Conservation (phyloP, 2,329 filamentous ascomycete genomes). For the Ceratocystis diversiconidia region DNA sequence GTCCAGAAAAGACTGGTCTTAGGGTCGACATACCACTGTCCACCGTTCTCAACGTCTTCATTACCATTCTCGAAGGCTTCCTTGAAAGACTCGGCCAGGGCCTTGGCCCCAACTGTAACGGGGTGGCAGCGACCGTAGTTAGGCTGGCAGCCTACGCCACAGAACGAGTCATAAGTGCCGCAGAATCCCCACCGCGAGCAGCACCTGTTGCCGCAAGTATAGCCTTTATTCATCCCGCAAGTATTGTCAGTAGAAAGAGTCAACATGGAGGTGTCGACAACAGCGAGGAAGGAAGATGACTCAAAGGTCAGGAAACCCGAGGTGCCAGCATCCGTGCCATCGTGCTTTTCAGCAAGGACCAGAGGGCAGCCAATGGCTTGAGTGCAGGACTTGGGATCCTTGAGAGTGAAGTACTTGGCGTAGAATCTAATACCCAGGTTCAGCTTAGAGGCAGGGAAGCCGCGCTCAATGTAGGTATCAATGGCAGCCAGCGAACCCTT, state of each 20-base stretch:
- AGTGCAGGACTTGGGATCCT: conserved; percentile 27
- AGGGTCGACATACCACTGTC: conserved; percentile 54
- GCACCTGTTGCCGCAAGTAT: too few relatives aligned
- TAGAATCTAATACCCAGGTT: conserved; percentile 55
- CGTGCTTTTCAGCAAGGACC: conserved; percentile 32
- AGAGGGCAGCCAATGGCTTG: conserved; percentile 40
- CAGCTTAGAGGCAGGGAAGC: conserved; percentile 36
- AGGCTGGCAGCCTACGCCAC: too few relatives aligned
- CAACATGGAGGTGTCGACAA: neutral
- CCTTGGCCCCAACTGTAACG: too few relatives aligned
- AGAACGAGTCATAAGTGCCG: too few relatives aligned
- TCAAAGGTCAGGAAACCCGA: neutral
- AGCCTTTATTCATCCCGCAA: too few relatives aligned
- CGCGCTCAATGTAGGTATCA: conserved; percentile 43
- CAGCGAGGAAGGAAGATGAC: neutral
- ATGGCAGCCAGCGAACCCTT: conserved; percentile 39
- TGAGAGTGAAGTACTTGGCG: conserved; percentile 47
- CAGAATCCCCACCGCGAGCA: too few relatives aligned
- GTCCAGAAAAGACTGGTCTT: conserved; percentile 53
- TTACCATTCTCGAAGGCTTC: conserved; percentile 37
- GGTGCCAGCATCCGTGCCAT: neutral
- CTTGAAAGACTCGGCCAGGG: conserved; percentile 34
- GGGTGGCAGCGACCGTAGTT: too few relatives aligned
- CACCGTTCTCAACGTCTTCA: conserved; percentile 45
- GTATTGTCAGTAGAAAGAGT: too few relatives aligned